Evolutionary conservation across 2,329 filamentous ascomycete genomes (phyloP).

Genomic region (Xylaria sp.): DNA sequence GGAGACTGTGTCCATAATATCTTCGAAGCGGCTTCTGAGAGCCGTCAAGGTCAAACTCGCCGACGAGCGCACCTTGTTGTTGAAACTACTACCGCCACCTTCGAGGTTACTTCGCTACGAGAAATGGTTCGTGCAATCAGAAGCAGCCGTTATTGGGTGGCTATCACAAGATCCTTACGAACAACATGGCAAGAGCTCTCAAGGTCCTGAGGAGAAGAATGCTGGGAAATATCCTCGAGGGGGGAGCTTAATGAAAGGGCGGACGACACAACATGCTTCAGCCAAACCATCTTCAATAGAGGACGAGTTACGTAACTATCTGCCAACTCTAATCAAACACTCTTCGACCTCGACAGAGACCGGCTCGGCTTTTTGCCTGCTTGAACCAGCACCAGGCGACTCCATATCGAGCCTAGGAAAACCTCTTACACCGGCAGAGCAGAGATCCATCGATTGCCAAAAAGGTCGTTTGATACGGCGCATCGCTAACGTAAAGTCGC

Average conservation of each 20-base stretch:
- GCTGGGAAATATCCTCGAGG: not conserved
- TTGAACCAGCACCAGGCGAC: slow-evolving; percentile 45
- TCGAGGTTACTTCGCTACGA: slow-evolving; percentile 55
- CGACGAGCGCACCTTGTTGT: slow-evolving; percentile 48
- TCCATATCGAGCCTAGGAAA: slow-evolving; percentile 45
- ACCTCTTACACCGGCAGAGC: slow-evolving; percentile 45
- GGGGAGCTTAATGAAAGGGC: not conserved
- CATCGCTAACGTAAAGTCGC: slow-evolving; percentile 52
- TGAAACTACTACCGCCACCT: slow-evolving; percentile 52
- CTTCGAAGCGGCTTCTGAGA: slow-evolving; percentile 47
- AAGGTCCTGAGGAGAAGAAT: not conserved
- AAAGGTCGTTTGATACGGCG: slow-evolving; percentile 52
- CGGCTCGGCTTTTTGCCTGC: slow-evolving; percentile 51
- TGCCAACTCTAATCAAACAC: slow-evolving; percentile 51
- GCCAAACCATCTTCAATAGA: slow-evolving; percentile 19
- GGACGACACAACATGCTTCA: not conserved
- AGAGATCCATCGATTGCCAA: slow-evolving; percentile 51
- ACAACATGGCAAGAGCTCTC: not conserved
- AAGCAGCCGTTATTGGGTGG: slow-evolving; percentile 54
- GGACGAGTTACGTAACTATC: slow-evolving; percentile 39
- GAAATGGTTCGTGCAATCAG: slow-evolving; percentile 50
- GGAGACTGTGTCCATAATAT: slow-evolving; percentile 43
- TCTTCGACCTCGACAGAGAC: slow-evolving; percentile 39
- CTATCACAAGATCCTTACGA: slow-evolving; percentile 40
- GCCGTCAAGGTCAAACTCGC: slow-evolving; percentile 51